Evolutionary conservation across 495 filamentous ascomycete species (phyloP).

Genomic region (Thermochaetoides thermophila): DNA sequence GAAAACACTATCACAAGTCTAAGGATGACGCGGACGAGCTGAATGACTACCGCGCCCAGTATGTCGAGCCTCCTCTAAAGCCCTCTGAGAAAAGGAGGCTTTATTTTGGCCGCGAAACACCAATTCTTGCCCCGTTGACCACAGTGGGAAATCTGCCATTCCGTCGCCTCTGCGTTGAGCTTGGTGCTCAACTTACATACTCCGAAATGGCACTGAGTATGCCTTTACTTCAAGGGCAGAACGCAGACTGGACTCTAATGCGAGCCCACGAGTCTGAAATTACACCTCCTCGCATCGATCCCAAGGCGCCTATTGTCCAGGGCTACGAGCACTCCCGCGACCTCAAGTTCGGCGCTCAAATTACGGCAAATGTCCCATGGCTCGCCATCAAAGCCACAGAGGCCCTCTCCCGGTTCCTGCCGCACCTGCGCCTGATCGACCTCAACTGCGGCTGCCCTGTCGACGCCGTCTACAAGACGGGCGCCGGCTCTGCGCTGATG

Average conservation of each 20-base stretch:
- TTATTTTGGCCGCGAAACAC: constrained; percentile 88
- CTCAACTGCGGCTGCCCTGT: constrained; percentile 96
- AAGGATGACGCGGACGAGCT: constrained; percentile 27
- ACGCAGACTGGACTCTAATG: constrained; percentile 87
- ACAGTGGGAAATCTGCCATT: constrained; percentile 98
- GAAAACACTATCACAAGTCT: constrained; percentile 36
- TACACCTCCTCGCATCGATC: constrained; percentile 42
- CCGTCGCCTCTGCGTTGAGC: constrained; percentile 74
- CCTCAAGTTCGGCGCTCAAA: constrained; percentile 78
- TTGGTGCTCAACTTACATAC: constrained; percentile 88
- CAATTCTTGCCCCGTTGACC: constrained; percentile 69
- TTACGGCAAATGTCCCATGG: constrained; percentile 81
- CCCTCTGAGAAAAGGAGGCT: constrained; percentile 85
- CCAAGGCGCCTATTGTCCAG: constrained; percentile 35
- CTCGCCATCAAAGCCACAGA: constrained; percentile 77
- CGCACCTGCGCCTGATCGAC: constrained; percentile 75
- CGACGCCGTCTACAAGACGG: constrained; percentile 72
- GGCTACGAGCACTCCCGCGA: constrained; percentile 73
- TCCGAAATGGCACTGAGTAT: constrained; percentile 96
- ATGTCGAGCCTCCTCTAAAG: constrained; percentile 67
- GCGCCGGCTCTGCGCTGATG: constrained; percentile 87
- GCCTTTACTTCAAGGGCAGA: constrained; percentile 79
- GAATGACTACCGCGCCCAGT: constrained; percentile 63
- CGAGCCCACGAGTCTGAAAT: constrained; percentile 75
- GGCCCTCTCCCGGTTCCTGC: constrained; percentile 55